Base-by-base conservation (phyloP, 2,329 filamentous ascomycete genomes). In the Pestalotiopsis sp. region DNA sequence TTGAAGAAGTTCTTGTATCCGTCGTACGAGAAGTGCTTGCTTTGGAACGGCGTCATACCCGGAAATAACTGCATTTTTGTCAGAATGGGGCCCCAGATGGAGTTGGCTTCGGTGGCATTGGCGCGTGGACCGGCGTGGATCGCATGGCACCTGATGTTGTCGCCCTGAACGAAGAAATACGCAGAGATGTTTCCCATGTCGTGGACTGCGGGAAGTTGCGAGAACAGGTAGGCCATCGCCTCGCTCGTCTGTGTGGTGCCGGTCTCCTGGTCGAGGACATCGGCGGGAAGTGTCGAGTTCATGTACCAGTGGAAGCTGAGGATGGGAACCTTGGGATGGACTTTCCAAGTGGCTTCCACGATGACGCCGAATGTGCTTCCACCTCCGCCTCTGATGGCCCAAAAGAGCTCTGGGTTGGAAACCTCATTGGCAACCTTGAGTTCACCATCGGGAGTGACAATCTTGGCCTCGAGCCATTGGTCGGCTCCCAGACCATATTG, bases 301-400 rank as follows among this genome's bases (percentile, higher is more conserved):
- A 63, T 45, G 60, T 63, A 39, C 31, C 31, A 39, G 36, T 63
- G 27, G 27, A 17, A 63, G 36, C 60, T 36, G 20, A 45, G 31
- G 27, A 45, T n/a, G 27, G 60, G 60, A 5, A 39, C 31, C 31
- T 63, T 45, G n/a, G 38, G 27, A 45, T 39, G 38, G 3, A 45
- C 20, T 60, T 45, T 38, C 31, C 31, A 63, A n/a, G 60, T 63
- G 60, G 60, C 60, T n/a, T 38, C 14, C 9, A 63, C 31, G 60
- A 63, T 20, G 36, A 65, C 41, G n/a, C 39, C 62, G 7, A 65
- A 63, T 0, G 62, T 56, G 20, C 62, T 52, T 17, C 39, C 39
- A 0, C 62, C 62, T 49, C 38, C 62, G 20, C 62, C 62, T 56
- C 41, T 65, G 38, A 65, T 17, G 3, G 62, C 62, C 62, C 62